Evolutionary conservation across 2,329 filamentous ascomycete species (phyloP), one percentile per base, ranked within the genome.

Genomic region (Colletotrichum viniferum): DNA sequence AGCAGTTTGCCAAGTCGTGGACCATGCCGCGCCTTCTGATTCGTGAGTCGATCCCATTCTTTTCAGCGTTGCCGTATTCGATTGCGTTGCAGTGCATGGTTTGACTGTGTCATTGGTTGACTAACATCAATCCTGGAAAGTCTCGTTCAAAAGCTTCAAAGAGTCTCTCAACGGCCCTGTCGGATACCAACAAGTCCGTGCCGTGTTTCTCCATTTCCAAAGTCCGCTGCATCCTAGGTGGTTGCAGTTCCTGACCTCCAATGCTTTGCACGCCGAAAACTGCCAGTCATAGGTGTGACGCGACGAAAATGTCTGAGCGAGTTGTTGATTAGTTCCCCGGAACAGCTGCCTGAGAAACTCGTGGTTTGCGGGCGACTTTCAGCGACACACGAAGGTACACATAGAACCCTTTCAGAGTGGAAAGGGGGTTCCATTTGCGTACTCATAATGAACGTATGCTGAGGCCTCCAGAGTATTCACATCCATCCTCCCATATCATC

Each of bases 171-270:
- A 18, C 24, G 16, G 38, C 66, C 58, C 67, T 71, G n/a, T 71
- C 65, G 30, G 61, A 3, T 43, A 71, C 30, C n/a, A 24, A 12
- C 75, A 78, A 34, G 62, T 78, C 56, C 68, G 66, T 24, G 62
- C 34, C 24, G 72, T 76, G 9, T 48, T 78, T 6, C 66, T 66
- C 26, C 72, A 68, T 21, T 78, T 78, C 38, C 76, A 78, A 58
- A 70, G 69, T 36, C 77, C 77, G 14, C 62, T 77, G 28, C 77
- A 78, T 24, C 77, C 77, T 16, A 65, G 76, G 28, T 78, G 77
- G 77, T 26, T 78, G 56, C 69, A 71, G 30, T 78, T 78, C 30
- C 64, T 78, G 5, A 72, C 64, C 9, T 77, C 76, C 55, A 58
- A 58, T 28, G 55, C 55, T 12, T 58, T 58, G 55, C 55, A 58